These are phyloP conservation scores for Sordariomycetes sp. DNA, from an alignment of 2,329 filamentous ascomycete genomes.

Conservation along the genomic window DNA sequence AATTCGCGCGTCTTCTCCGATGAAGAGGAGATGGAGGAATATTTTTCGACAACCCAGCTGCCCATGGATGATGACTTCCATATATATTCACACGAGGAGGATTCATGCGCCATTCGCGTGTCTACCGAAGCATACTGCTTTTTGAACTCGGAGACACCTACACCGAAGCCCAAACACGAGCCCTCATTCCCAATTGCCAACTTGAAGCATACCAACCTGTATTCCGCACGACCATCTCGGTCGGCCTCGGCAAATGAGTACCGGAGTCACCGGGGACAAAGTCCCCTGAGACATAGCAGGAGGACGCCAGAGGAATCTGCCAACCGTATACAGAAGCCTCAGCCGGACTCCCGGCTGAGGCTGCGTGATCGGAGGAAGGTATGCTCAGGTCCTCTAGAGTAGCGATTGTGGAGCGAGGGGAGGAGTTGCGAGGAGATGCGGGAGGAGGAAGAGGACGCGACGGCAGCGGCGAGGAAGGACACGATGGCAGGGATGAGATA, in stretches of 20 bases:
- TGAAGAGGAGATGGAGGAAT: constrained; percentile 1
- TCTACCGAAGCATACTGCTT: neutral
- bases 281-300: constrained; percentile 1
- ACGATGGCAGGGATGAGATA: neutral
- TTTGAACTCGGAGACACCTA: constrained; percentile 2
- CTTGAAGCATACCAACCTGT: neutral
- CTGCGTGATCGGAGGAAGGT: neutral
- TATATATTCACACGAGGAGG: neutral
- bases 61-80: neutral
- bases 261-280: neutral
- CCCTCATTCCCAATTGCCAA: neutral
- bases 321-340: constrained; percentile 4
- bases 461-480: neutral
- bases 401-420: neutral
- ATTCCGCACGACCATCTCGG: neutral
- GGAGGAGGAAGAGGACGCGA: neutral
- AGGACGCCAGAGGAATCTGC: constrained; percentile 2
- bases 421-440: neutral
- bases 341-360: neutral
- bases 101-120: neutral
- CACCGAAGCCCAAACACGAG: neutral
- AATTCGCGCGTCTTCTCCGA: constrained; percentile 1
- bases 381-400: neutral
- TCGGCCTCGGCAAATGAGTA: neutral
- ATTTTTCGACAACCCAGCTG: constrained; percentile 2